Base-by-base conservation (phyloP, 352 stramenopile genomes). In the Blastocystis sp. region DNA sequence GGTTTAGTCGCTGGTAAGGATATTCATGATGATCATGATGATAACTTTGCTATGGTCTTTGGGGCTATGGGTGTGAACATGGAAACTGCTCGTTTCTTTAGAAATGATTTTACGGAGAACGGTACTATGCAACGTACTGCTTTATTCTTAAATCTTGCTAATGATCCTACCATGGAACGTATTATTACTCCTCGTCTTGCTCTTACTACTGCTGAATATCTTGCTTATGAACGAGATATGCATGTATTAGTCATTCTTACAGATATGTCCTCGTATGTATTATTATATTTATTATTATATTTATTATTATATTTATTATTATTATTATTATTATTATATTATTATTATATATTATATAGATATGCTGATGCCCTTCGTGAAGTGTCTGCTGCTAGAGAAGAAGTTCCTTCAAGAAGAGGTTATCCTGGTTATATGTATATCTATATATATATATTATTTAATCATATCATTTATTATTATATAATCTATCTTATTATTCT, bases 351-450 rank as follows among this genome's bases (percentile, higher is more conserved):
- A n/a, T n/a, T n/a, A n/a, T n/a, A n/a, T n/a, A n/a, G n/a, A n/a
- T n/a, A n/a, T n/a, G 67, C 67, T 13, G 67, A 72, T 37, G 70
- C 67, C 7, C 64, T 72, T 23, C 65, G 67, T 34, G 58, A 75
- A 58, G 82, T 93, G 36, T 91, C 81, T 36, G 83, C 83, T 18
- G 83, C 83, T 9, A 77, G 83, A 69, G 83, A 93, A 75, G 83
- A 93, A 81, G 83, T 93, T 55, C 90, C 90, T 39, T 89, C 88
- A 64, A 84, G 88, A 76, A 83, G 90, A 82, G 88, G 88, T 73
- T 98, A 96, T 77, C 90, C 90, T 25, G 90, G 90, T 71, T 98
- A 98, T 75, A 98, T 98, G 90, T 98, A 98, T 78, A 96, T 89
- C 67, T 87, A 96, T 91, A 75, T 96, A 71, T 93, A 84, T 52